These are phyloP conservation scores for Verticillium isaacii DNA, from an alignment of 2,329 filamentous ascomycete species.

Conservation along the genomic window DNA sequence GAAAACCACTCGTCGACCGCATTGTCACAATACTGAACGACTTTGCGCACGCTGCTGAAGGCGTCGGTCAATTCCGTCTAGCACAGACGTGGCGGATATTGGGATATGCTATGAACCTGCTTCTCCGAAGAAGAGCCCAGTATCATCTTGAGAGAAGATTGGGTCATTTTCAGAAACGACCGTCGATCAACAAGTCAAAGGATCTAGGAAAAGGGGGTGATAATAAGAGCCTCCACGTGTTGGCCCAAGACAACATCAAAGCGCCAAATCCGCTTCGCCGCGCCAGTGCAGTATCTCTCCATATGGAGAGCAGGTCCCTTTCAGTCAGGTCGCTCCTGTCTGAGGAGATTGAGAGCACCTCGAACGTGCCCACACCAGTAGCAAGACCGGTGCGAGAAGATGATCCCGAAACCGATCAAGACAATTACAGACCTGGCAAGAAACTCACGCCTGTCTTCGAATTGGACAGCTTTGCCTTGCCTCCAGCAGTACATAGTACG, in stretches of 20 bases:
- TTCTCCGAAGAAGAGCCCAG: slow-evolving; percentile 50
- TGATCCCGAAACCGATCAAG: slow-evolving; percentile 16
- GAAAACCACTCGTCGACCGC: slow-evolving; percentile 37
- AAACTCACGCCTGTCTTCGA: slow-evolving; percentile 44
- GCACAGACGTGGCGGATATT: slow-evolving; percentile 62
- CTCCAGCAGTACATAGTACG: slow-evolving; percentile 37
- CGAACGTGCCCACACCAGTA: slow-evolving; percentile 56
- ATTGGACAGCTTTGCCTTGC: slow-evolving; percentile 44
- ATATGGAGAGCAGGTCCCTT: slow-evolving; percentile 26
- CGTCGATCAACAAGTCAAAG: slow-evolving; percentile 14
- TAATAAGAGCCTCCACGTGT: background rate
- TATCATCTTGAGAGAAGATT: slow-evolving; percentile 51
- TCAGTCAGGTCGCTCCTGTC: slow-evolving; percentile 41
- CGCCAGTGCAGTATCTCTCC: slow-evolving; percentile 18
- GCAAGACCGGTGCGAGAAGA: slow-evolving; percentile 44
- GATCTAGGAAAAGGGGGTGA: slow-evolving; percentile 23
- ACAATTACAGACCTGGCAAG: slow-evolving; percentile 26
- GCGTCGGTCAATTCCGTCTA: slow-evolving; percentile 51
- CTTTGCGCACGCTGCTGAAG: slow-evolving; percentile 54
- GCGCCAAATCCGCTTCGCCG: slow-evolving; percentile 21
- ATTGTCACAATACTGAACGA: slow-evolving; percentile 47
- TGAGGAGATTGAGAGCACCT: slow-evolving; percentile 58
- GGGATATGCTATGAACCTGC: slow-evolving; percentile 48
- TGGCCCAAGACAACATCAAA: background rate
- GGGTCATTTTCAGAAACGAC: slow-evolving; percentile 28